Base-by-base conservation (phyloP, 345 rosid species). In the Kernera saxatilis region DNA sequence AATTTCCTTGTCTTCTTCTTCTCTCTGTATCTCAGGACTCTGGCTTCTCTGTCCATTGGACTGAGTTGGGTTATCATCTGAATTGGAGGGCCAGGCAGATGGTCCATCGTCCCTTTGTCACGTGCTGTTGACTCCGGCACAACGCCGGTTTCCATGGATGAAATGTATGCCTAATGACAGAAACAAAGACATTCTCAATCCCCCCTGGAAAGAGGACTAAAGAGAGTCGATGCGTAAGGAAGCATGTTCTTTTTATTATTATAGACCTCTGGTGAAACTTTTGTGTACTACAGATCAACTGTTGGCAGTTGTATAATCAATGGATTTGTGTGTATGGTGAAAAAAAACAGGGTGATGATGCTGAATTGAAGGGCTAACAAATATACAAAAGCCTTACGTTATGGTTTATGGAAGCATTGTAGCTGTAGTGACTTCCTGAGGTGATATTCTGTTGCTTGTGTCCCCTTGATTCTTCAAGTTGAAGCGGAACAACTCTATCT, bases 11-110 rank as follows among this genome's bases (percentile, higher is more conserved):
- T 79, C 84, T 94, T 94, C 85, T 80, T 94, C 79, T 94, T 93
- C 81, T 90, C 98, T 79, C 85, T 90, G 83, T 93, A 93, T 76
- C 98, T 86, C 26, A 87, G 70, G 41, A 94, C 96, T 53, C 93
- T 89, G 40, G 98, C 99, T 70, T 89, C 92, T 81, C 97, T 84
- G 75, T 91, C 98, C 87, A 84, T 66, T 23, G 89, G 89, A 56
- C 82, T 73, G n/a, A 90, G 90, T 54, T 81, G 97, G 23, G 81
- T 17, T 58, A 89, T 84, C 78, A 81, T 77, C 83, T 84, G 88
- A 77, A 41, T 67, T 3, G 84, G 76, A 67, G 83, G 76, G 19
- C 80, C 83, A 1, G 88, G 78, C 79, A 83, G 75, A 23, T 87
- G 92, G 53, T 86, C 87, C 4, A 75, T 76, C 2, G 84, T 84